Base-by-base conservation (phyloP, 257 asterid species). In the Nicotiana obtusifolia region DNA sequence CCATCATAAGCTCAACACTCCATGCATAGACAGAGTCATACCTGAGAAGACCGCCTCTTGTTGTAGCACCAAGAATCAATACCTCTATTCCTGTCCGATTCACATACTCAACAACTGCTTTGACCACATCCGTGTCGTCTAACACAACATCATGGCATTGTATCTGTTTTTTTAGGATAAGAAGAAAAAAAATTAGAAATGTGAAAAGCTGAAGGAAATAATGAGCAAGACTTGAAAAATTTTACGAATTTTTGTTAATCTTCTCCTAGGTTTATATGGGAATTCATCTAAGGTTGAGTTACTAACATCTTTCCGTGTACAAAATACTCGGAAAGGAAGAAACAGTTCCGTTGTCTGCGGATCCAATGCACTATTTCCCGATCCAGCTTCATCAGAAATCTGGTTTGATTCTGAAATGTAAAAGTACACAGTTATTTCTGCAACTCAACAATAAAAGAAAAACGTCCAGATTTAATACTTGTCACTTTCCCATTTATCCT, bases 1-100 rank as follows among this genome's bases (percentile, higher is more conserved):
- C 62, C 62, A 5, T 19, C 7, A 3, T 56, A 17, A 56, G 62
- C 10, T 44, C 10, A 61, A 9, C 24, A n/a, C 41, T n/a, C 4
- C 1, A 15, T 26, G 41, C 31, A 76, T 44, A 60, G 22, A 41
- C 10, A 9, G 19, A 80, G 30, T 17, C 81, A 75, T 68, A 93
- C 99, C 99, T 91, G 88, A 95, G 94, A 81, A 95, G 68, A 81
- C 91, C 81, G 78, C 93, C 90, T 93, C 86, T 95, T 16, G 89
- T 77, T 52, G 93, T 62, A 60, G 98, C 92, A 26, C 99, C 99
- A 82, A 95, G 91, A 82, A 92, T 91, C 88, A 93, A 41, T 47
- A 93, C 81, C 71, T 95, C 97, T 16, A 93, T 88, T 28, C 92
- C 92, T 26, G 95, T 86, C 69, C 89, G 94, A 81, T 87, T 88